A percentile compares a stretch with the other conserved stretches of the same genome.
These are phyloP conservation scores for Stephanodiscus triporus DNA, from an alignment of 108 stramenopile species.

Conservation along the genomic window DNA sequence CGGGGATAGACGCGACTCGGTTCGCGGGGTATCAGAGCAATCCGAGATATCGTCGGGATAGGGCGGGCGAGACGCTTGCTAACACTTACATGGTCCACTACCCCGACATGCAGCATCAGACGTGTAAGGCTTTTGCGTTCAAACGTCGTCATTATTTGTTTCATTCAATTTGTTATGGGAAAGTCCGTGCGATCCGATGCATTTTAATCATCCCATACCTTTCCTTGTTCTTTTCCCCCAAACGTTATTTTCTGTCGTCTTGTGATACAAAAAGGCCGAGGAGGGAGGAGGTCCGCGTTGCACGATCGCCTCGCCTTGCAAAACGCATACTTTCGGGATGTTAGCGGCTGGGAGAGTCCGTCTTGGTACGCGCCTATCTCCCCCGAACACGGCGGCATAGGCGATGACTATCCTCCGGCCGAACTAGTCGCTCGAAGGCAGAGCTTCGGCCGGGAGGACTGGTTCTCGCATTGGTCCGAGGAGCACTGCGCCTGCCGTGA, in stretches of 20 bases:
- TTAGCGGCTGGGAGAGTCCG: constrained; percentile 76
- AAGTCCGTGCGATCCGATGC: no score
- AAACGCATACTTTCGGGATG: constrained; percentile 61
- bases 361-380: constrained; percentile 51
- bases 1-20: constrained; percentile 61
- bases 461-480: constrained; percentile 55
- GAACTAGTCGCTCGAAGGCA: constrained; percentile 7
- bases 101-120: constrained; percentile 60
- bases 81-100: constrained; percentile 71
- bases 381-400: neutral
- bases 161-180: no score
- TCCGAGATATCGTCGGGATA: constrained; percentile 51
- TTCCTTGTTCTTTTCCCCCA: no score
- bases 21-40: constrained; percentile 68
- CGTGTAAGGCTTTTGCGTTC: constrained; percentile 12
- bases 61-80: constrained; percentile 62
- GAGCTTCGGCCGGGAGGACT: constrained; percentile 55
- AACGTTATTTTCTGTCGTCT: neutral
- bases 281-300: constrained; percentile 55
- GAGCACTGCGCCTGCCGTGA: constrained; percentile 71
- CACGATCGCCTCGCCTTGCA: constrained; percentile 50
- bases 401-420: constrained; percentile 1
- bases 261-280: constrained; percentile 18
- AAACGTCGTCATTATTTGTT: neutral
- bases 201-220: no score